A percentile compares a stretch with the other conserved stretches of the same genome.
Conservation (phyloP, 225 moss, liverwort and hornwort genomes). For the Pseudisothecium myosuroides region DNA sequence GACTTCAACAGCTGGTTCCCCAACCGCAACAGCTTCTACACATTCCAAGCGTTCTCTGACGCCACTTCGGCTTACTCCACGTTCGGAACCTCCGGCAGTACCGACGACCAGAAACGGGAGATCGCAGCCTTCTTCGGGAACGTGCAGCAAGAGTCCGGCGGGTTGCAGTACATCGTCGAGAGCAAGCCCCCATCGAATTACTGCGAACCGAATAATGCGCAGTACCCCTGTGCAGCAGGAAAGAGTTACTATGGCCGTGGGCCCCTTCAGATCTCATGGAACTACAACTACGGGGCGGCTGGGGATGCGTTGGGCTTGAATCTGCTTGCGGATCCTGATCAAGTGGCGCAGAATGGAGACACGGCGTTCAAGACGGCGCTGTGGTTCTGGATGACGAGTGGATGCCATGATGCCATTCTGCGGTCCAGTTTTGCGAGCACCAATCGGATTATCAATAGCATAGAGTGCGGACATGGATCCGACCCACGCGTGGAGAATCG, state of each 20-base stretch:
- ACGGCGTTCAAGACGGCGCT: conserved; percentile 36
- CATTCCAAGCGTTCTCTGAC: neutral
- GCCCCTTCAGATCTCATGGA: conserved; percentile 31
- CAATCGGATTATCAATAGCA: conserved; percentile 22
- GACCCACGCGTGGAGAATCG: conserved; percentile 4
- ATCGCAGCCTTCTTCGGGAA: conserved; percentile 34
- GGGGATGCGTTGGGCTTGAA: neutral
- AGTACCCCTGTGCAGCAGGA: conserved; percentile 21
- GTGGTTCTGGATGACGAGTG: conserved; percentile 44
- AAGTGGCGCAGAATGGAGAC: conserved; percentile 8
- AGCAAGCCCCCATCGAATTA: neutral
- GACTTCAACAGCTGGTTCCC: conserved; percentile 20
- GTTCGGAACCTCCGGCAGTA: conserved; percentile 5
- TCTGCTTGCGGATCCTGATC: conserved; percentile 24
- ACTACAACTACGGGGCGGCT: conserved; percentile 47
- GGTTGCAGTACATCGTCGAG: neutral
- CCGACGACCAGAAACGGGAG: conserved; percentile 19
- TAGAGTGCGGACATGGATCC: conserved; percentile 16
- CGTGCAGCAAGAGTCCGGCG: conserved; percentile 15
- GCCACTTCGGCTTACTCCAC: neutral
- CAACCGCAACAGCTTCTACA: neutral
- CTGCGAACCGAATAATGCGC: neutral
- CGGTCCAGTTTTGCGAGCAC: conserved; percentile 9
- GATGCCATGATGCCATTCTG: conserved; percentile 22
- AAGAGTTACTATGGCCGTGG: conserved; percentile 43